Conservation (phyloP, 768 basidiomycete genomes). For the Lactarius sp. region DNA sequence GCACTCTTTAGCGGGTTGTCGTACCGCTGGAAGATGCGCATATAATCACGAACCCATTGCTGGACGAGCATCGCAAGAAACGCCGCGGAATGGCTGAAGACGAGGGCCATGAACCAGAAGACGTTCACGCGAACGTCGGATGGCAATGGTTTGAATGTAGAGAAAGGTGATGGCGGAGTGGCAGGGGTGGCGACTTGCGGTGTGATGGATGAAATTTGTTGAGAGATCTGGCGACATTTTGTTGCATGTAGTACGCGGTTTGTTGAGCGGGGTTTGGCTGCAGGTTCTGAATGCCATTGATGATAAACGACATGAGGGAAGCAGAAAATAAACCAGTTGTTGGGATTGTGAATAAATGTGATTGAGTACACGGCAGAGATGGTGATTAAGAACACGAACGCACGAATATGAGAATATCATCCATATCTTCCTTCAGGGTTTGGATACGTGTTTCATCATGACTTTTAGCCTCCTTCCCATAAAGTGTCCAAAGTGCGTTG, state of each 20-base stretch:
- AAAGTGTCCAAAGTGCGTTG: neutral
- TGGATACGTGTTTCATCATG: neutral
- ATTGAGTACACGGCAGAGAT: neutral
- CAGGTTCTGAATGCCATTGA: conserved; percentile 5
- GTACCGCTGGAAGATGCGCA: conserved; percentile 31
- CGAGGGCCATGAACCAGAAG: conserved; percentile 37
- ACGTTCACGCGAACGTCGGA: conserved; percentile 38
- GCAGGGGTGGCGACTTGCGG: neutral
- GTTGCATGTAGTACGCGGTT: neutral
- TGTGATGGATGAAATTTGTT: conserved; percentile 5
- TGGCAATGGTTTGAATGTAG: conserved; percentile 24
- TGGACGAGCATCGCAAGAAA: conserved; percentile 43
- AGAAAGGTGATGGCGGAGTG: neutral
- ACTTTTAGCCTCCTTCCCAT: neutral
- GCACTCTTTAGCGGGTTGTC: conserved; percentile 32
- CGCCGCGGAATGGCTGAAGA: conserved; percentile 39
- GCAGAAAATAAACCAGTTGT: neutral
- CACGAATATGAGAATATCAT: neutral
- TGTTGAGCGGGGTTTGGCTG: conserved; percentile 1
- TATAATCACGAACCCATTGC: conserved; percentile 44
- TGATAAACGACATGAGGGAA: conserved; percentile 3
- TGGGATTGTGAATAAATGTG: neutral
- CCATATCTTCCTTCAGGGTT: neutral
- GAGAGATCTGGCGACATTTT: conserved; percentile 14
- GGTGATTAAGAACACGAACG: neutral